Conservation (phyloP, 768 basidiomycete species). For the Xerocomus brunneocitrinus region DNA sequence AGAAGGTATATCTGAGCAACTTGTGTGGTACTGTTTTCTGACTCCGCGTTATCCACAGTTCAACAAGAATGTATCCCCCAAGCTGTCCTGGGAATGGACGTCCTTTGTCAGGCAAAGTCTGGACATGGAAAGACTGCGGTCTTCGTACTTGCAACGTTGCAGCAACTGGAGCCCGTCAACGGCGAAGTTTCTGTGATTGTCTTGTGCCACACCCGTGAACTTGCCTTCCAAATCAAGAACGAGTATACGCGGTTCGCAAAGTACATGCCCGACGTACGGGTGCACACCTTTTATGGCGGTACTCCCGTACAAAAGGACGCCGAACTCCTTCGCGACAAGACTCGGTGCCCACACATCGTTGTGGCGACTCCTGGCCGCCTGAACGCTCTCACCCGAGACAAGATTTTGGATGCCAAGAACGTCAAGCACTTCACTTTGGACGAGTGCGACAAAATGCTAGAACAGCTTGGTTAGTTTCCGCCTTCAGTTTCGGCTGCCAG, state of each 20-base stretch:
- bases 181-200: conserved; percentile 98
- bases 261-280: conserved; percentile 99
- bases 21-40: background rate
- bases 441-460: conserved; percentile 99
- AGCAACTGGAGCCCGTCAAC: conserved; percentile 96
- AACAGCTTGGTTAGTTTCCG: conserved; percentile 98
- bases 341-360: conserved; percentile 96
- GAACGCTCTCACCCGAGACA: conserved; percentile 93
- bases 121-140: conserved; percentile 99
- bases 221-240: conserved; percentile 99
- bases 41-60: conserved; percentile 45
- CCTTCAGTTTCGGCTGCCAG: conserved; percentile 65
- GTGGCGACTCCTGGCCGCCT: conserved; percentile 97
- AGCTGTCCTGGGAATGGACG: conserved; percentile 98
- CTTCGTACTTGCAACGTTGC: conserved; percentile 95
- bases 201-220: conserved; percentile 97
- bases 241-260: conserved; percentile 99
- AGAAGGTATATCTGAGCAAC: conserved; percentile 60
- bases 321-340: conserved; percentile 91
- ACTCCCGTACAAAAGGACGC: conserved; percentile 92
- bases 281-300: conserved; percentile 97
- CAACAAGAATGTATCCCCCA: conserved; percentile 99
- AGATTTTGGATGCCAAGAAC: conserved; percentile 89
- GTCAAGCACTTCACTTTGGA: conserved; percentile 99
- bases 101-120: conserved; percentile 98